Evolutionary conservation across 208 protist genomes (phyloP), one percentile per base, ranked within the genome.

Genomic region (Leishmania gerbilli): DNA sequence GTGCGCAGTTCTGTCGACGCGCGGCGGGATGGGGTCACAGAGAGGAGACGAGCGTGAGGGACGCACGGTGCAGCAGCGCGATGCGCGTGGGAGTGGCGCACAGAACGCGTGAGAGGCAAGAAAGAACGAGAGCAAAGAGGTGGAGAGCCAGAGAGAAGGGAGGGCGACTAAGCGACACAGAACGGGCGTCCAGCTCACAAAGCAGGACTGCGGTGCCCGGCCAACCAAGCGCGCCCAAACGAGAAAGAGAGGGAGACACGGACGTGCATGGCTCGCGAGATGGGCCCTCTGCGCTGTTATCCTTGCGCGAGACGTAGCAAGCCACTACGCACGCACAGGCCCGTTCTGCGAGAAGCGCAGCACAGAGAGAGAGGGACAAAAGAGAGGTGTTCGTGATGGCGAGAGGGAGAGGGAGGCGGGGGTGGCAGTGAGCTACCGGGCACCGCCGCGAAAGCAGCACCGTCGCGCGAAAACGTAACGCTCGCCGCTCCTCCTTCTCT

Each of bases 1-100:
- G 72, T 84, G 45, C 71, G 34, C 69, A 69, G 74, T 84, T 79
- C 79, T 84, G 67, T 24, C 9, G 17, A 56, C 67, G 8, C 42
- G 27, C n/a, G 47, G 74, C 17, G 58, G 24, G 34, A 13, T 49
- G 27, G 47, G 56, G 40, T 42, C 34, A 34, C n/a, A 24, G 45
- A 42, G 47, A 1, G 7, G n/a, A 34, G 11, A 75, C 24, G 8
- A 37, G 27, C 7, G 24, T 37, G 42, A 37, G 42, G 47, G 24
- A 3, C 19, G 71, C n/a, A 21, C 24, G n/a, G 40, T 21, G n/a
- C n/a, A 75, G n/a, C 24, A 19, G 71, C 31, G n/a, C n/a, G 47
- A 49, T 15, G 42, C 11, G 47, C 5, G 69, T 45, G 37, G 67
- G 67, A 71, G 67, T 72, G 71, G 71, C 27, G 47, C 24, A 75